Evolutionary conservation across 2,329 filamentous ascomycete genomes (phyloP).

Genomic region (Fusarium cyanostomum): DNA sequence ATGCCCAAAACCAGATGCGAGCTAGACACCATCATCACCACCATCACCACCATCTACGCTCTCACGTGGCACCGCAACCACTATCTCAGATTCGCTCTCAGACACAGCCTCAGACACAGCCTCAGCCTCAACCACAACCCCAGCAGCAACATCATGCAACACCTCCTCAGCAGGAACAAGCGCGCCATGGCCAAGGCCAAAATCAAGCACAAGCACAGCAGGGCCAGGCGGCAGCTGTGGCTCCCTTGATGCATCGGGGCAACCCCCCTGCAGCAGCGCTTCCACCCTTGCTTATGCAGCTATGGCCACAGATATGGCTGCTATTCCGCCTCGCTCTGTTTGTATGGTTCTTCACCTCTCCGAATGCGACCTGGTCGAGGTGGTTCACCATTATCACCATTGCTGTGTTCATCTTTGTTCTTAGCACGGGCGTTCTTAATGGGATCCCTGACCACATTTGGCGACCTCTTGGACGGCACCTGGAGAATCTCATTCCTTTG

Average conservation of each 20-base stretch:
- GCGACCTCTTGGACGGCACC: conserved; percentile 65
- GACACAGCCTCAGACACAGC: conserved; percentile 15
- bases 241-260: conserved; percentile 47
- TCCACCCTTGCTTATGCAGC: conserved; percentile 46
- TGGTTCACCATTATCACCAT: conserved; percentile 65
- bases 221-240: conserved; percentile 37
- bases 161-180: conserved; percentile 40
- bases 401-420: conserved; percentile 65
- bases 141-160: conserved; percentile 33
- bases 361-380: conserved; percentile 66
- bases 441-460: conserved; percentile 64
- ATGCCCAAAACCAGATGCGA: conserved; percentile 32
- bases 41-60: conserved; percentile 34
- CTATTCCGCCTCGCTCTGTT: conserved; percentile 66
- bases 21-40: conserved; percentile 42
- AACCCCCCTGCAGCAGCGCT: conserved; percentile 51
- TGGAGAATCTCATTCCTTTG: conserved; percentile 67
- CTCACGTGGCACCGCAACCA: conserved; percentile 24
- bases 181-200: conserved; percentile 33
- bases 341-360: conserved; percentile 72
- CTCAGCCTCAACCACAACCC: conserved; percentile 23
- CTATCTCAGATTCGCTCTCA: conserved; percentile 19
- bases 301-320: conserved; percentile 72
- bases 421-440: conserved; percentile 68
- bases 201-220: conserved; percentile 37